A percentile compares a stretch with the other conserved stretches of the same genome.
Conservation (phyloP, 2,329 filamentous ascomycete genomes). For the Trichoderma atroviride region DNA sequence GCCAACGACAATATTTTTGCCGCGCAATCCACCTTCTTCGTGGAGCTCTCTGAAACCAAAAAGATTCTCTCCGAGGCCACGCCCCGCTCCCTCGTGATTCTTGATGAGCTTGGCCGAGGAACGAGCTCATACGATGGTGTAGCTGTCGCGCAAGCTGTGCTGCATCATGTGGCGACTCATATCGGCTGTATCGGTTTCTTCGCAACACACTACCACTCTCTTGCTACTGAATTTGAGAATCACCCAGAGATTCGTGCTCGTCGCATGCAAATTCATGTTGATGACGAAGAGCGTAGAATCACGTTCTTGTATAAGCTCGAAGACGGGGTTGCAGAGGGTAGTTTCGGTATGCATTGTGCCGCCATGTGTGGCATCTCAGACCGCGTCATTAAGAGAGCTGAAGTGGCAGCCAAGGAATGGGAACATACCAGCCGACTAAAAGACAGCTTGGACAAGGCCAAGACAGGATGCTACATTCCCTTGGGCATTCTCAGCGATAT, state of each 20-base stretch:
- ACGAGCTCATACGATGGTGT: slow-evolving; percentile 96
- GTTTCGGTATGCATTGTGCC: slow-evolving; percentile 98
- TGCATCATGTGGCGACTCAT: slow-evolving; percentile 94
- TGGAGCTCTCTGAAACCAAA: slow-evolving; percentile 95
- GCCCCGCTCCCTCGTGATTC: slow-evolving; percentile 89
- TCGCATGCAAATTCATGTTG: slow-evolving; percentile 93
- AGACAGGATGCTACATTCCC: slow-evolving; percentile 78
- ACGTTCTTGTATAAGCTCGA: slow-evolving; percentile 96
- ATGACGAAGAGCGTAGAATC: slow-evolving; percentile 80
- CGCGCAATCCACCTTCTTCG: slow-evolving; percentile 96
- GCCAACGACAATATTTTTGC: slow-evolving; percentile 99
- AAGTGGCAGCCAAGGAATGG: slow-evolving; percentile 87
- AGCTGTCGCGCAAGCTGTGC: slow-evolving; percentile 91
- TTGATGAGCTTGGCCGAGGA: slow-evolving; percentile 93
- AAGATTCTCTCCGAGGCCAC: slow-evolving; percentile 96
- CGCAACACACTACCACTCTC: slow-evolving; percentile 93
- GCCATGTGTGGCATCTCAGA: slow-evolving; percentile 93
- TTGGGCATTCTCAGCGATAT: slow-evolving; percentile 88
- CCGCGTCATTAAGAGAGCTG: slow-evolving; percentile 81
- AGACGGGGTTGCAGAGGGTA: slow-evolving; percentile 90
- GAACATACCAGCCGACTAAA: slow-evolving; percentile 91
- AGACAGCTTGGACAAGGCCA: slow-evolving; percentile 81
- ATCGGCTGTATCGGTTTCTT: slow-evolving; percentile 96
- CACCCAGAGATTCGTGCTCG: slow-evolving; percentile 87
- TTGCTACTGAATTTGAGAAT: slow-evolving; percentile 84